Conservation (phyloP, 163 green algal genomes). For the Scenedesmus sp. region DNA sequence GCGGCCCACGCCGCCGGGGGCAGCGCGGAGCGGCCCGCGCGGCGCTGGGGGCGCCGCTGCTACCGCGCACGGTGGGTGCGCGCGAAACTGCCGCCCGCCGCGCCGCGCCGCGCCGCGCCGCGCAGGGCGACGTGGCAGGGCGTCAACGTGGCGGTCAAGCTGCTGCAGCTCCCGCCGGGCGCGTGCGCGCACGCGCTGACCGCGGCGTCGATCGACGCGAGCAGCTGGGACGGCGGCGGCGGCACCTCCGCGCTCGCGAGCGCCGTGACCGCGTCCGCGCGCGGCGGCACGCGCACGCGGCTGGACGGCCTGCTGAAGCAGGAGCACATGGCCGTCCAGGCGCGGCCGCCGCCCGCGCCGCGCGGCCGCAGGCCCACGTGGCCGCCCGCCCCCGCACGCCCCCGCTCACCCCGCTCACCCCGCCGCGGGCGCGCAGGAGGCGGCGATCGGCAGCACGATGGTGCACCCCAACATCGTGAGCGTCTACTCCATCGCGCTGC, state of each 20-base stretch:
- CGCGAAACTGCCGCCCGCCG: too few relatives aligned
- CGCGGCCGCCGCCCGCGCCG: background rate
- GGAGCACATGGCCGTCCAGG: constrained; percentile 23
- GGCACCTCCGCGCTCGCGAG: too few relatives aligned
- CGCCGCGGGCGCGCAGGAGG: background rate
- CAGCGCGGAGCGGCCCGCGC: too few relatives aligned
- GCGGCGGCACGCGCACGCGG: background rate
- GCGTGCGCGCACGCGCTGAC: background rate
- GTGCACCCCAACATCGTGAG: constrained; percentile 14
- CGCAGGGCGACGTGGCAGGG: constrained; percentile 10
- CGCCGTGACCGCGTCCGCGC: too few relatives aligned
- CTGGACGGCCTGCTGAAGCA: background rate
- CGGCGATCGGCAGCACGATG: constrained; percentile 18
- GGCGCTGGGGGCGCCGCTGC: too few relatives aligned
- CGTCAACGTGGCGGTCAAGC: background rate
- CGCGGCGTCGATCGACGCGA: background rate
- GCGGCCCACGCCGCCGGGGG: too few relatives aligned
- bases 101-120: too few relatives aligned
- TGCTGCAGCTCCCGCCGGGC: background rate
- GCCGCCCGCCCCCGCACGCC: background rate
- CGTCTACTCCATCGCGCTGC: constrained; percentile 27
- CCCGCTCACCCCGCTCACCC: background rate
- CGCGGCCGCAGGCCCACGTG: background rate
- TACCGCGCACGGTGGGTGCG: too few relatives aligned
- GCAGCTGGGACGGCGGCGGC: background rate